Evolutionary conservation across 164 flowering plant genomes (phyloP).

Genomic region (Berberis vulgaris): DNA sequence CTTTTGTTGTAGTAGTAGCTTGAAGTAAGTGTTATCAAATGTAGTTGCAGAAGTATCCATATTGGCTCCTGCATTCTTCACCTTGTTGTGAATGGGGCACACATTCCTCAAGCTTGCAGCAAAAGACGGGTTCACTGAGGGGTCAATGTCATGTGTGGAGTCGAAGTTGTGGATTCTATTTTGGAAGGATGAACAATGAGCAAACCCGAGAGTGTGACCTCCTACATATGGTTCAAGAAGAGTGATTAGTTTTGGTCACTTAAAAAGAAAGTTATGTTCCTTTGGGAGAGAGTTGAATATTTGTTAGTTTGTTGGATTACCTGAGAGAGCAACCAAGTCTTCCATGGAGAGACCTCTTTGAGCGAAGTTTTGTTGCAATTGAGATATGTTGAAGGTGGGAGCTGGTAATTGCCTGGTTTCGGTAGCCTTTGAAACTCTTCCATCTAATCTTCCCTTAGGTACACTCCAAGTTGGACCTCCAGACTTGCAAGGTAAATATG

Average conservation of each 20-base stretch:
- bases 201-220: slow-evolving; percentile 81
- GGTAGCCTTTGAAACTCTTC: slow-evolving; percentile 65
- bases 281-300: neutral
- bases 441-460: slow-evolving; percentile 84
- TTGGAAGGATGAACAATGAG: slow-evolving; percentile 84
- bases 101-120: slow-evolving; percentile 40
- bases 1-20: slow-evolving; percentile 51
- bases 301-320: slow-evolving; percentile 16
- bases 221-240: slow-evolving; percentile 29
- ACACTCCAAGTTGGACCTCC: slow-evolving; percentile 90
- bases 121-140: slow-evolving; percentile 44
- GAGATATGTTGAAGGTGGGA: slow-evolving; percentile 69
- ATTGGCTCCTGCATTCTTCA: slow-evolving; percentile 47
- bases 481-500: slow-evolving; percentile 21
- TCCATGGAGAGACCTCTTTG: slow-evolving; percentile 65
- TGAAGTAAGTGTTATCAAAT: slow-evolving; percentile 71
- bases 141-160: slow-evolving; percentile 46
- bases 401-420: slow-evolving; percentile 66
- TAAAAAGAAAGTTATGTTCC: neutral
- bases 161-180: slow-evolving; percentile 77
- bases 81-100: slow-evolving; percentile 57
- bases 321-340: slow-evolving; percentile 86
- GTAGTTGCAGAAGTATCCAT: slow-evolving; percentile 39
- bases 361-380: slow-evolving; percentile 62
- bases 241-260: neutral